Percentiles rank a stretch among this genome's conserved stretches.
These are phyloP conservation scores for Teunomyces tritomae DNA, from an alignment of 805 yeast species.

Conservation along the genomic window DNA sequence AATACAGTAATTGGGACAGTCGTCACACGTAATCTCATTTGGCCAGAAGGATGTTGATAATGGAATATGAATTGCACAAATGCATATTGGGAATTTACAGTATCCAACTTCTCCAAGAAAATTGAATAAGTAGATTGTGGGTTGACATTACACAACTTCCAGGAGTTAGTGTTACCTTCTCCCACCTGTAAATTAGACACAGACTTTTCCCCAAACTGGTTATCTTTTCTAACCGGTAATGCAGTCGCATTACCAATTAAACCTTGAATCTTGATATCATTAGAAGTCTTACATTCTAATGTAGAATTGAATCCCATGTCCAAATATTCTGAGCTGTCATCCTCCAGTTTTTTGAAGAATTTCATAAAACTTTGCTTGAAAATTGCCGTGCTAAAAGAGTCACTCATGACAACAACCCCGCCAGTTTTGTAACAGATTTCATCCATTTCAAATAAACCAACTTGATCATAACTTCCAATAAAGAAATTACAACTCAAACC, in stretches of 20 bases:
- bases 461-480: slow-evolving; percentile 67
- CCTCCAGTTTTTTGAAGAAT: slow-evolving; percentile 42
- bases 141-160: slow-evolving; percentile 56
- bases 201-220: slow-evolving; percentile 15
- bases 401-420: slow-evolving; percentile 60
- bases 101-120: slow-evolving; percentile 50
- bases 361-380: slow-evolving; percentile 63
- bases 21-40: slow-evolving; percentile 58
- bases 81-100: slow-evolving; percentile 22
- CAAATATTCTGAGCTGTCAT: slow-evolving; percentile 24
- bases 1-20: slow-evolving; percentile 48
- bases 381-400: slow-evolving; percentile 64
- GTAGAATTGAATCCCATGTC: slow-evolving; percentile 60
- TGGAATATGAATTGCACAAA: slow-evolving; percentile 55
- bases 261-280: slow-evolving; percentile 54
- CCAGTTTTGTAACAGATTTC: slow-evolving; percentile 56
- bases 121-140: slow-evolving; percentile 60
- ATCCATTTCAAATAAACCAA: slow-evolving; percentile 68
- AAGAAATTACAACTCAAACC: slow-evolving; percentile 59
- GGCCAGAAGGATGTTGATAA: slow-evolving; percentile 62
- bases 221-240: slow-evolving; percentile 29
- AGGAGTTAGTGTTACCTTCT: slow-evolving; percentile 51
- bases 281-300: slow-evolving; percentile 52
- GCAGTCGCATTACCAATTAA: slow-evolving; percentile 63
- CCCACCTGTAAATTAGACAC: slow-evolving; percentile 44